A percentile compares a stretch with the other conserved stretches of the same genome.
These are phyloP conservation scores for Physcomitrellopsis africana DNA, from an alignment of 225 moss, liverwort and hornwort species.

Conservation along the genomic window DNA sequence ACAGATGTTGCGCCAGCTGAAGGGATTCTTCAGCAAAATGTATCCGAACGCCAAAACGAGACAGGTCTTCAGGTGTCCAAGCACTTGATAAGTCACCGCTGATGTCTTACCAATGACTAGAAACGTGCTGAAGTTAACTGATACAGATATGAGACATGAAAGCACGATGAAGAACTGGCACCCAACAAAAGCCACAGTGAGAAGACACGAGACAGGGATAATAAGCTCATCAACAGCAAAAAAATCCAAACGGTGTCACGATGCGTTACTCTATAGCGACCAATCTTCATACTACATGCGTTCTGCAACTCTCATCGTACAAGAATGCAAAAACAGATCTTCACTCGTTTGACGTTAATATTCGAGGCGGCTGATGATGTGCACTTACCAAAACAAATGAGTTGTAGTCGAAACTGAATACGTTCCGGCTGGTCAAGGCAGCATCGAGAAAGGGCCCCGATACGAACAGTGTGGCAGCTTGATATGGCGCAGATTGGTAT, in stretches of 20 bases:
- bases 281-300: too few relatives aligned
- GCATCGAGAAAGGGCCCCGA: conserved; percentile 95
- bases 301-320: too few relatives aligned
- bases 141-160: conserved; percentile 93
- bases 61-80: conserved; percentile 70
- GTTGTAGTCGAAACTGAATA: conserved; percentile 81
- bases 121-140: conserved; percentile 89
- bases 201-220: background rate
- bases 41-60: conserved; percentile 71
- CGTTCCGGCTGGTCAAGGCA: conserved; percentile 84
- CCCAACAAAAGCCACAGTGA: conserved; percentile 35
- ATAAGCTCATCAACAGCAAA: too few relatives aligned
- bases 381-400: conserved; percentile 69
- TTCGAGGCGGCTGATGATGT: conserved; percentile 8
- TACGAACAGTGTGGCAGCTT: conserved; percentile 75
- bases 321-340: too few relatives aligned
- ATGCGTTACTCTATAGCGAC: too few relatives aligned
- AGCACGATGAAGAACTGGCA: conserved; percentile 87
- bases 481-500: conserved; percentile 67
- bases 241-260: too few relatives aligned
- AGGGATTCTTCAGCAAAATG: conserved; percentile 70
- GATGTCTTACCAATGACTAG: conserved; percentile 72
- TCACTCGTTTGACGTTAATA: background rate
- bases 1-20: conserved; percentile 69
- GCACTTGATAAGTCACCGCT: conserved; percentile 73